A percentile compares a stretch with the other conserved stretches of the same genome.
Evolutionary conservation across 2,329 filamentous ascomycete genomes (phyloP).

Genomic region (Aspergillus arachidicola): DNA sequence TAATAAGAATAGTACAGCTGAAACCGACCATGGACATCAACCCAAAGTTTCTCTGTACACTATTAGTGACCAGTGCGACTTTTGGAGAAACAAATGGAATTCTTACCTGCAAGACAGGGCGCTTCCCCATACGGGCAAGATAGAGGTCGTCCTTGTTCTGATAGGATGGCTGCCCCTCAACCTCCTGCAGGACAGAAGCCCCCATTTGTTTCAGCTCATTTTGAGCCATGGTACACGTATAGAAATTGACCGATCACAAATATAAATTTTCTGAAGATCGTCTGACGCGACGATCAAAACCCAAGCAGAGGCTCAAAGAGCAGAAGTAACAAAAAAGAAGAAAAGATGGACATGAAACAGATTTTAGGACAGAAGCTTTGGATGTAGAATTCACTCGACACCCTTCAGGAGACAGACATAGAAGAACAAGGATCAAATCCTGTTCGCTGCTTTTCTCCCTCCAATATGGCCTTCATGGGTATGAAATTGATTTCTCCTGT

Average conservation of each 20-base stretch:
- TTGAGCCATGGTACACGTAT: not conserved
- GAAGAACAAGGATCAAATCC: not conserved
- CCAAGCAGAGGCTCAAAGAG: not conserved
- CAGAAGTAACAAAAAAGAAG: not conserved
- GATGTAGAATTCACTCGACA: not conserved
- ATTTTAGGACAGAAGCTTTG: not conserved
- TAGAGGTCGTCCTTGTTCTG: constrained; percentile 43
- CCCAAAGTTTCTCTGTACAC: constrained; percentile 41
- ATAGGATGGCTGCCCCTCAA: constrained; percentile 14
- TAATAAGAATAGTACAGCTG: constrained; percentile 43
- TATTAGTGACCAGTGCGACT: no score
- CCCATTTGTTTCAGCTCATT: constrained; percentile 14
- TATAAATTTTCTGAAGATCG: not conserved
- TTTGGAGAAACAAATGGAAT: not conserved
- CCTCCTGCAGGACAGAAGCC: constrained; percentile 14
- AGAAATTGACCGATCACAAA: not conserved
- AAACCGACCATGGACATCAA: constrained; percentile 46
- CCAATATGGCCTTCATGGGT: not conserved
- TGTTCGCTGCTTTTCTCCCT: not conserved
- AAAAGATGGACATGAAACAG: not conserved
- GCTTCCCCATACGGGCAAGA: constrained; percentile 55
- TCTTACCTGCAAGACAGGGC: constrained; percentile 49
- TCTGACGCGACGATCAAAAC: not conserved
- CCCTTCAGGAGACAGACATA: not conserved
- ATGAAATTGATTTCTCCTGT: not conserved